phyloP scores from a whole-genome alignment of 148 eudicot species.

The Rhododendron simsii region DNA sequence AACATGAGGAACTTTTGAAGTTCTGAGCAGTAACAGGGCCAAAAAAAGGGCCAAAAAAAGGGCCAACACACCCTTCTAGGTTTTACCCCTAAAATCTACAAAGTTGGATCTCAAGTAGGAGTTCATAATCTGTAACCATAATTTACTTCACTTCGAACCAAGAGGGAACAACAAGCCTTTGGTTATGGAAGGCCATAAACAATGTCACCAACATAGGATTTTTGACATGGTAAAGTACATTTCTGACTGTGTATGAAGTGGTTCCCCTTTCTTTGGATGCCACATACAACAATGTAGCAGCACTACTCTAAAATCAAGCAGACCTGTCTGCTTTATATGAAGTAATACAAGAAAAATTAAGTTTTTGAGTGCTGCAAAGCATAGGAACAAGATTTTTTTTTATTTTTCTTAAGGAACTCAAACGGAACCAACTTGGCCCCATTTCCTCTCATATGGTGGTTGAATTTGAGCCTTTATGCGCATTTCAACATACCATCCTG shows the following conservation, averaged over 20 bases:
- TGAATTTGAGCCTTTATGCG: not conserved
- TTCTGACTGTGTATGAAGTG: not conserved
- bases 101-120: not conserved
- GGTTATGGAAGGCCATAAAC: not conserved
- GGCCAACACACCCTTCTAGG: not conserved
- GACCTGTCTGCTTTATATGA: not conserved
- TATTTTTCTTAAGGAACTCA: not conserved
- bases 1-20: not conserved
- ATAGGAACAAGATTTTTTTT: not conserved
- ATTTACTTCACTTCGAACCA: not conserved
- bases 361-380: not conserved
- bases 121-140: not conserved
- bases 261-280: not conserved
- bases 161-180: not conserved
- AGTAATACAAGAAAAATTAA: not conserved
- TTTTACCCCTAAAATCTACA: not conserved
- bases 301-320: not conserved
- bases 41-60: too few relatives aligned
- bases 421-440: not conserved
- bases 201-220: not conserved
- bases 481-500: not conserved
- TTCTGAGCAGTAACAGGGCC: not conserved
- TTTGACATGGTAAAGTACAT: not conserved
- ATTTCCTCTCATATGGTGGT: too few relatives aligned
- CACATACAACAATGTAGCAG: not conserved